A percentile compares a stretch with the other conserved stretches of the same genome.
Conservation (phyloP, 1,284 basidiomycete species). For the Termitomyces sp. region DNA sequence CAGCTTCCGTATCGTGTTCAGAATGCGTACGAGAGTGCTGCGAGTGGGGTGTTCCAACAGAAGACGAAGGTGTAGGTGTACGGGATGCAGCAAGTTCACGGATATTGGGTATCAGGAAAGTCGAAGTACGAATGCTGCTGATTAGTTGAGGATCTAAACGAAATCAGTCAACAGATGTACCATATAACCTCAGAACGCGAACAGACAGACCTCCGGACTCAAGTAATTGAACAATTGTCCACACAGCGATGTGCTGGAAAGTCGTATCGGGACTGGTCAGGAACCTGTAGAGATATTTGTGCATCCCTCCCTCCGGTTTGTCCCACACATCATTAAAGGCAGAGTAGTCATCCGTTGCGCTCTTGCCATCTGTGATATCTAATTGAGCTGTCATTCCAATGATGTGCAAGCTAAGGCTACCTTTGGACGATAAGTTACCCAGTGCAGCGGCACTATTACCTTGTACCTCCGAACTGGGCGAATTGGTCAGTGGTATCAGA, state of each 20-base stretch:
- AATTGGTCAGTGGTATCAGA: conserved; percentile 94
- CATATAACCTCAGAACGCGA: not conserved
- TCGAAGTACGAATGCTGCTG: conserved; percentile 82
- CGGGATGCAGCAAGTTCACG: conserved; percentile 74
- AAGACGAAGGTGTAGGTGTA: conserved; percentile 66
- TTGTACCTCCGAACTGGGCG: conserved; percentile 95
- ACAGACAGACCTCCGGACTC: conserved; percentile 76
- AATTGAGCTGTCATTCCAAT: not conserved
- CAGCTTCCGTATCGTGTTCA: conserved; percentile 77
- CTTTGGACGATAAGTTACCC: conserved; percentile 96
- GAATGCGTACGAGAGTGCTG: conserved; percentile 66
- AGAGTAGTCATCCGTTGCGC: conserved; percentile 89
- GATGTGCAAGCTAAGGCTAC: conserved; percentile 35
- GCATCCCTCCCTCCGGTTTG: conserved; percentile 95
- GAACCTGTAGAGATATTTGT: conserved; percentile 93
- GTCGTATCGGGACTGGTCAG: conserved; percentile 94
- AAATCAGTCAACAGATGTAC: not conserved
- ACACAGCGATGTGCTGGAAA: conserved; percentile 99
- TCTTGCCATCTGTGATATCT: conserved; percentile 54
- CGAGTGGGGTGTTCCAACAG: conserved; percentile 68
- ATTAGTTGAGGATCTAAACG: conserved; percentile 78
- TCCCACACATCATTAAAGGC: conserved; percentile 99
- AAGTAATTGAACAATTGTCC: conserved; percentile 96
- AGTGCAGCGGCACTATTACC: conserved; percentile 98
- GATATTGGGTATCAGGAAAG: conserved; percentile 79